phyloP scores from a whole-genome alignment of 2,329 filamentous ascomycete species.

The Phyllosticta capitalensis region DNA sequence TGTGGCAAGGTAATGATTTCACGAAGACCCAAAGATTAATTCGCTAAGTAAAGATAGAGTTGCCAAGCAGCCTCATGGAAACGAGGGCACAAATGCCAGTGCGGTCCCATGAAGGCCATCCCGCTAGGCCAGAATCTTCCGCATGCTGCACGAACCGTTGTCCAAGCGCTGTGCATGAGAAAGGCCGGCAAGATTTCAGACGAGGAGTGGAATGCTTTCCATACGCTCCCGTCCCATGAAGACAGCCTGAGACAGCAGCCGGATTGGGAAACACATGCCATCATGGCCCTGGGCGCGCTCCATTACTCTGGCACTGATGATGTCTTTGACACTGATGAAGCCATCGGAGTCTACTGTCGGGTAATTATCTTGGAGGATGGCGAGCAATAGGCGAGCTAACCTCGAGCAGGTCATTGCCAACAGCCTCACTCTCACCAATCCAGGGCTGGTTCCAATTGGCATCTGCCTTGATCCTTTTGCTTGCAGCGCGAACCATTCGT shows the following conservation, averaged over 20 bases:
- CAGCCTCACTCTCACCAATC: conserved; percentile 47
- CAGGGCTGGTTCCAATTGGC: conserved; percentile 48
- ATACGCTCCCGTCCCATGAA: conserved; percentile 39
- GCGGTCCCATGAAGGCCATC: conserved; percentile 28
- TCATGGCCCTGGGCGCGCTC: conserved; percentile 46
- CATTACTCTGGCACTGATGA: conserved; percentile 40
- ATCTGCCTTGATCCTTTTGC: conserved; percentile 48
- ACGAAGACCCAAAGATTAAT: background rate
- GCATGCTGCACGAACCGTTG: conserved; percentile 45
- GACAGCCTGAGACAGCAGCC: conserved; percentile 34
- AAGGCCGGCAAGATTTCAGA: conserved; percentile 29
- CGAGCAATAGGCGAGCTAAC: too few relatives aligned
- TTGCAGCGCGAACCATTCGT: conserved; percentile 52
- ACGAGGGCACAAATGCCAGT: conserved; percentile 50
- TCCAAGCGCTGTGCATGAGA: conserved; percentile 43
- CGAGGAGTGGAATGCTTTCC: conserved; percentile 35
- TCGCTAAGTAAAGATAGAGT: conserved; percentile 27
- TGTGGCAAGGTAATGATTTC: conserved; percentile 47
- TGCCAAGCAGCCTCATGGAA: conserved; percentile 54
- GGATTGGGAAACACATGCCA: conserved; percentile 37
- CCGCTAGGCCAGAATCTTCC: conserved; percentile 35
- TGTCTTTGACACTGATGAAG: conserved; percentile 20
- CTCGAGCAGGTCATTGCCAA: conserved; percentile 45
- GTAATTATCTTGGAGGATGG: too few relatives aligned
- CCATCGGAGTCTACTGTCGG: too few relatives aligned